Evolutionary conservation across 306 rosid genomes (phyloP).

Genomic region (Lathyrus tuberosus): DNA sequence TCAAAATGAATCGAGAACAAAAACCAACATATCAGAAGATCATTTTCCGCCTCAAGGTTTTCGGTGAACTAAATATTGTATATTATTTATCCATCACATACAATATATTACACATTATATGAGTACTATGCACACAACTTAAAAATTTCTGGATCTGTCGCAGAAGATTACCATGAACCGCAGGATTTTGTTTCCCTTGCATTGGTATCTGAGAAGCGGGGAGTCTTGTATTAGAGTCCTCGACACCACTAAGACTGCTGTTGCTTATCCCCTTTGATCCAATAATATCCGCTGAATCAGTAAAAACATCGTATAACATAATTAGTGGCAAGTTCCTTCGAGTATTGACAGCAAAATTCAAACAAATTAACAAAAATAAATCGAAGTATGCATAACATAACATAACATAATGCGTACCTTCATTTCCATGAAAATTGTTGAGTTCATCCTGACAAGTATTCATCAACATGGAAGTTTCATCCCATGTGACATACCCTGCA

Average conservation of each 20-base stretch:
- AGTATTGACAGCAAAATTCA: neutral
- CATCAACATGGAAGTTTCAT: constrained; percentile 61
- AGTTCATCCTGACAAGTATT: constrained; percentile 62
- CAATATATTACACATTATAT: neutral
- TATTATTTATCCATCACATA: neutral
- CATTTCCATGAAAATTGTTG: constrained; percentile 51
- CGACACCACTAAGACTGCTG: constrained; percentile 54
- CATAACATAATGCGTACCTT: constrained; percentile 44
- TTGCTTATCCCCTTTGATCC: constrained; percentile 65
- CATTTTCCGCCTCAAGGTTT: neutral
- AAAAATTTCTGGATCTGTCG: neutral
- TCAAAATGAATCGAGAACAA: constrained; percentile 25
- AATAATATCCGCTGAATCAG: constrained; percentile 87
- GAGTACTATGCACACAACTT: neutral
- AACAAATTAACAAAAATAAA: neutral
- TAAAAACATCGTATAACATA: constrained; percentile 48
- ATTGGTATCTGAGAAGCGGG: constrained; percentile 51
- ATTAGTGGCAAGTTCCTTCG: constrained; percentile 50
- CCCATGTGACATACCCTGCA: constrained; percentile 71
- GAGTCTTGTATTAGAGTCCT: constrained; percentile 48
- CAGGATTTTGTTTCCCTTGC: constrained; percentile 60
- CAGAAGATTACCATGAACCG: constrained; percentile 60
- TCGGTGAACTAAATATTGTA: neutral
- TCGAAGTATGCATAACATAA: too few species aligned
- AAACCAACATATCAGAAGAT: constrained; percentile 2